phyloP scores from a whole-genome alignment of 2,329 filamentous ascomycete genomes.

The Pestalotiopsis sp. region DNA sequence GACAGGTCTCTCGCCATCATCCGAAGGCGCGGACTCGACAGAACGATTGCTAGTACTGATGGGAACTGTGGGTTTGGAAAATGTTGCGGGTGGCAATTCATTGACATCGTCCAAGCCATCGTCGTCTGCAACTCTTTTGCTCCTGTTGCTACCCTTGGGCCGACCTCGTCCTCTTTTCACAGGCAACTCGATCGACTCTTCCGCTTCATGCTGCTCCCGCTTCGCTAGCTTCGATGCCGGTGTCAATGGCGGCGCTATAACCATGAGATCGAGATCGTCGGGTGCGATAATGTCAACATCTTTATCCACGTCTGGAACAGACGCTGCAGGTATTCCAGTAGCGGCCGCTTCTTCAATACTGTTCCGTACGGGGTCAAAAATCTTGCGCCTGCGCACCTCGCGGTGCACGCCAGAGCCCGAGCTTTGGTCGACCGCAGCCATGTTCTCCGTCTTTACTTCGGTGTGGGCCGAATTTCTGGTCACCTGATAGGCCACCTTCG shows the following conservation, averaged over 20 bases:
- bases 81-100: background rate
- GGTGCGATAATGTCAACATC: conserved; percentile 2
- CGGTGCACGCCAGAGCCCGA: conserved; percentile 12
- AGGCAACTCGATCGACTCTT: background rate
- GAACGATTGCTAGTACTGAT: background rate
- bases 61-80: background rate
- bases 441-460: conserved; percentile 34
- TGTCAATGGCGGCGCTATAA: conserved; percentile 16
- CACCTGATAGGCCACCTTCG: conserved; percentile 17
- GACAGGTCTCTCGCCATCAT: background rate
- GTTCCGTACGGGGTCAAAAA: background rate
- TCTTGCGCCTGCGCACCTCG: background rate
- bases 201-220: background rate
- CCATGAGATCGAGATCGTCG: conserved; percentile 5
- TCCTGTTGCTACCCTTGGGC: conserved; percentile 2
- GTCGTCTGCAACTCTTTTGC: background rate
- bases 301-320: background rate
- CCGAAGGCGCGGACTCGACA: background rate
- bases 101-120: background rate
- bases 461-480: conserved; percentile 16
- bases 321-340: conserved; percentile 9
- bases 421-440: conserved; percentile 24
- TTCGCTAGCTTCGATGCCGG: conserved; percentile 12
- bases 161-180: conserved; percentile 13
- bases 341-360: conserved; percentile 4